A percentile compares a stretch with the other conserved stretches of the same genome.
These are phyloP conservation scores for Xenoacremonium recifei DNA, from an alignment of 2,329 filamentous ascomycete species.

Conservation along the genomic window DNA sequence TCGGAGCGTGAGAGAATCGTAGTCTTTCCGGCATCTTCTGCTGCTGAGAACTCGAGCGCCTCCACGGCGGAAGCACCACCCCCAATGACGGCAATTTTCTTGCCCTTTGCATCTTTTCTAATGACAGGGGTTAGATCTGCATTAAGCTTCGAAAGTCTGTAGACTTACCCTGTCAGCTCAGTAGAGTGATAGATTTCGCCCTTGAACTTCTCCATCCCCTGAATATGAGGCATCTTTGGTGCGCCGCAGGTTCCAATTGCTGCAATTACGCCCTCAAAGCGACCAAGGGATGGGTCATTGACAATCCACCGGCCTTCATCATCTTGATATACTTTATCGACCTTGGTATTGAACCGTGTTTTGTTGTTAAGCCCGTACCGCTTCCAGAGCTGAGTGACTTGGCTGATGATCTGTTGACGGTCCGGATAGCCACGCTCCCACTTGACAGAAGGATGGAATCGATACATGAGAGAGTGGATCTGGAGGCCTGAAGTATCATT, in stretches of 20 bases:
- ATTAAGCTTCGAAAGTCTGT: neutral
- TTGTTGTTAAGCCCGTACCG: conserved; percentile 68
- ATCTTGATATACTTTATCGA: conserved; percentile 69
- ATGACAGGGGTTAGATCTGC: neutral
- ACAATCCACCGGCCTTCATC: conserved; percentile 71
- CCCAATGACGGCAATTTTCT: conserved; percentile 74
- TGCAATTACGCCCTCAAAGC: conserved; percentile 76
- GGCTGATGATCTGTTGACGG: conserved; percentile 70
- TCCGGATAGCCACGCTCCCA: conserved; percentile 78
- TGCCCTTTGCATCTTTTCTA: conserved; percentile 68
- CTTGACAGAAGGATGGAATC: conserved; percentile 77
- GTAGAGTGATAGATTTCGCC: conserved; percentile 75
- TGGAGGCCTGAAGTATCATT: conserved; percentile 82
- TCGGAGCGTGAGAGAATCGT: conserved; percentile 75
- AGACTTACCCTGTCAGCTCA: conserved; percentile 59
- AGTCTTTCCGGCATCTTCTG: conserved; percentile 64
- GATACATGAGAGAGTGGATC: conserved; percentile 84
- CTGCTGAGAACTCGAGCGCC: conserved; percentile 74
- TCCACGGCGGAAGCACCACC: conserved; percentile 81
- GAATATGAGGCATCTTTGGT: conserved; percentile 68
- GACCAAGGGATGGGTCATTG: conserved; percentile 67
- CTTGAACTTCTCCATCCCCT: conserved; percentile 69
- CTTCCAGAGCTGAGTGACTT: conserved; percentile 72
- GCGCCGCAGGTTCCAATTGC: conserved; percentile 81
- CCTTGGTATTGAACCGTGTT: conserved; percentile 69